phyloP scores from a whole-genome alignment of 148 eudicot species.

The Spergularia bocconei region DNA sequence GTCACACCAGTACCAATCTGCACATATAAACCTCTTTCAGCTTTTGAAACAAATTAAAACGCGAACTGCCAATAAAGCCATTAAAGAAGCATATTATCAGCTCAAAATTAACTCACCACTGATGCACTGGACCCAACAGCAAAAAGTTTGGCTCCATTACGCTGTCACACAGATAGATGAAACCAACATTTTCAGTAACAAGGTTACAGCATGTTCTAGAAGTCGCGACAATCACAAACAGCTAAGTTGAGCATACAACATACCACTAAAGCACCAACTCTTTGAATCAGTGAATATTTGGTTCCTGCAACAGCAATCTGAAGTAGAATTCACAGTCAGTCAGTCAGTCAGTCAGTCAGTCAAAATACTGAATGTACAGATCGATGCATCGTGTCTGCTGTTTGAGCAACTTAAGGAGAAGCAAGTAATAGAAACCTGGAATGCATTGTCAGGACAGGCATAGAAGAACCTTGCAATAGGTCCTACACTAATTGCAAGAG shows the following conservation, averaged over 20 bases:
- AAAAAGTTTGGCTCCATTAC: constrained; percentile 87
- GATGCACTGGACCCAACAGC: constrained; percentile 83
- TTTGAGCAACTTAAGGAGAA: neutral
- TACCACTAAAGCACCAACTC: constrained; percentile 80
- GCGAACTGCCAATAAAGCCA: neutral
- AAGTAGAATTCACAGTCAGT: constrained; percentile 8
- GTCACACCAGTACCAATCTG: constrained; percentile 89
- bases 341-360: neutral
- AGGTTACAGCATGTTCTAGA: neutral
- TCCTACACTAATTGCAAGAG: constrained; percentile 64
- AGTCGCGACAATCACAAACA: neutral
- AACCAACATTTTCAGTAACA: neutral
- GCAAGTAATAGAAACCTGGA: constrained; percentile 49
- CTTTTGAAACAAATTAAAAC: neutral
- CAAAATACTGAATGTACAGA: neutral
- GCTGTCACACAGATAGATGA: constrained; percentile 43
- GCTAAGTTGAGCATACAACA: constrained; percentile 7
- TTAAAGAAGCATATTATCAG: neutral
- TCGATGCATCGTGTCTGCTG: neutral
- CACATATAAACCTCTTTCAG: constrained; percentile 11
- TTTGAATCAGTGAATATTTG: constrained; percentile 66
- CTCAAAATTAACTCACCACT: constrained; percentile 41
- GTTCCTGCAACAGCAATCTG: constrained; percentile 87
- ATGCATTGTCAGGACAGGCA: constrained; percentile 89
- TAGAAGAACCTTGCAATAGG: constrained; percentile 65